Percentiles rank a stretch among this genome's conserved stretches.
Evolutionary conservation across 805 yeast species (phyloP).

Genomic region (Yarrowia sp.): DNA sequence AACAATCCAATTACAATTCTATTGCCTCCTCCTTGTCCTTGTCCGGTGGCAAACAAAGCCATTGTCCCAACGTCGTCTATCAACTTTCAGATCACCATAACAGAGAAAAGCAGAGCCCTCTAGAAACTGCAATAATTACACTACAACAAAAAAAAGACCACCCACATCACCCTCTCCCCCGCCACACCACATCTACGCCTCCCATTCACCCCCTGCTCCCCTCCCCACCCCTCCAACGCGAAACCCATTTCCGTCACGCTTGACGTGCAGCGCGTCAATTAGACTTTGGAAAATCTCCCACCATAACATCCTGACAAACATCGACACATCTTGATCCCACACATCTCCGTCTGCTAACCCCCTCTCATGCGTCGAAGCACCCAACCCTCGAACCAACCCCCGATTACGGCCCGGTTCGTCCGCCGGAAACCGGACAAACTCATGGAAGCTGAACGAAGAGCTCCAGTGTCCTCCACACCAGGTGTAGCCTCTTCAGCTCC

Average conservation of each 20-base stretch:
- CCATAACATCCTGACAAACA: neutral
- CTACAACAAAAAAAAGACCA: too few species aligned
- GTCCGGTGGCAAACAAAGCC: neutral
- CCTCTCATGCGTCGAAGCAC: neutral
- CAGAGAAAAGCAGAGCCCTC: too few species aligned
- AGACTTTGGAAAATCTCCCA: neutral
- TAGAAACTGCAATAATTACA: too few species aligned
- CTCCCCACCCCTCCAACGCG: neutral
- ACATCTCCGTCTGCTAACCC: too few species aligned
- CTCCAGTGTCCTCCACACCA: neutral
- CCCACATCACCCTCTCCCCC: too few species aligned
- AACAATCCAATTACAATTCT: too few species aligned
- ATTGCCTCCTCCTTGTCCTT: too few species aligned
- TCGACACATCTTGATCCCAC: too few species aligned
- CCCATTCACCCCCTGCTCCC: neutral
- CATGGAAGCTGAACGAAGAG: constrained; percentile 4
- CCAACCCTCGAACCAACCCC: constrained; percentile 3
- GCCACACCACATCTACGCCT: neutral
- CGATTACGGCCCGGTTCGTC: constrained; percentile 6
- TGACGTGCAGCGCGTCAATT: constrained; percentile 9
- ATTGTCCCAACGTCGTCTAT: neutral
- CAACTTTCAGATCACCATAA: too few species aligned
- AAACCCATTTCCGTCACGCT: constrained; percentile 9
- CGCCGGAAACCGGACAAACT: constrained; percentile 22
- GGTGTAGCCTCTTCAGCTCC: neutral